Evolutionary conservation across 768 basidiomycete genomes (phyloP).

Genomic region (Clavaria fumosa): DNA sequence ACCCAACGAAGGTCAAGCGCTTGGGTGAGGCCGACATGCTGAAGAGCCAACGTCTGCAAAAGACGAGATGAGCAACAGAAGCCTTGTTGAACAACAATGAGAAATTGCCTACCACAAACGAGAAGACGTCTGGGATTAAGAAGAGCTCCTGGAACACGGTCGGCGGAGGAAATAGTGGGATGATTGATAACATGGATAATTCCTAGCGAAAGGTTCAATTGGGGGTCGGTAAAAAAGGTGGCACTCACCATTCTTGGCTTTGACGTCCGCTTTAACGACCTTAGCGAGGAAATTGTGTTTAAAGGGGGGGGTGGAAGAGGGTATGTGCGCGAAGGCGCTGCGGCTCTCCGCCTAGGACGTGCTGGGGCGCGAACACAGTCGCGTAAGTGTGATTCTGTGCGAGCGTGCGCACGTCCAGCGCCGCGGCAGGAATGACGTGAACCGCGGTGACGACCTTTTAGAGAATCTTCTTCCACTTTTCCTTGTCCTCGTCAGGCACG

Average conservation of each 20-base stretch:
- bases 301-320: slow-evolving; percentile 18
- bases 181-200: slow-evolving; percentile 37
- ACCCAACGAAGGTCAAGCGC: slow-evolving; percentile 31
- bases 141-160: slow-evolving; percentile 35
- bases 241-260: slow-evolving; percentile 35
- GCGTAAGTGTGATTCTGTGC: slow-evolving; percentile 39
- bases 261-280: slow-evolving; percentile 25
- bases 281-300: slow-evolving; percentile 35
- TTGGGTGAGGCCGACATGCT: slow-evolving; percentile 31
- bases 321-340: slow-evolving; percentile 28
- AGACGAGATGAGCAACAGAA: background rate
- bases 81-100: background rate
- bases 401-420: slow-evolving; percentile 22
- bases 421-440: slow-evolving; percentile 32
- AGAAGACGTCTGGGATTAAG: slow-evolving; percentile 26
- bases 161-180: slow-evolving; percentile 40
- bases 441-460: slow-evolving; percentile 38
- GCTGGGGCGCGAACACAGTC: slow-evolving; percentile 27
- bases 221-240: too few species aligned
- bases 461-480: slow-evolving; percentile 38
- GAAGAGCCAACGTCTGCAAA: slow-evolving; percentile 38
- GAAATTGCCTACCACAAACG: slow-evolving; percentile 27
- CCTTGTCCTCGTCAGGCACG: too few species aligned
- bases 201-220: slow-evolving; percentile 16
- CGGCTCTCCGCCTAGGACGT: slow-evolving; percentile 29